Evolutionary conservation across 768 basidiomycete species (phyloP).

Genomic region (Lentinula sp.): DNA sequence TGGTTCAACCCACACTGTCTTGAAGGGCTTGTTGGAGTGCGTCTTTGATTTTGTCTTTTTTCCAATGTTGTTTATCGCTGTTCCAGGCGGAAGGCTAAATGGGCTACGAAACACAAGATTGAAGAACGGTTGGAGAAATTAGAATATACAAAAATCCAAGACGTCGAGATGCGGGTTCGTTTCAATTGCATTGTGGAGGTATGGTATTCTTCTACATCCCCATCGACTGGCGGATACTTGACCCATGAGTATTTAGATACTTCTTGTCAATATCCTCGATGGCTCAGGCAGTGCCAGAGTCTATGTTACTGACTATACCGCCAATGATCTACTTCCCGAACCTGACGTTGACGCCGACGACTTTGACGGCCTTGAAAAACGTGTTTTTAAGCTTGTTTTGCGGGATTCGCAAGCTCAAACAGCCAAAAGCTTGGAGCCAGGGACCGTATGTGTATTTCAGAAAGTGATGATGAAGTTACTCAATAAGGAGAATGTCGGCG

Average conservation of each 20-base stretch:
- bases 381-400: slow-evolving; percentile 46
- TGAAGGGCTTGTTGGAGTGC: slow-evolving; percentile 49
- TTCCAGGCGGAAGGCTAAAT: slow-evolving; percentile 45
- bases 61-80: not conserved
- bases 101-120: slow-evolving; percentile 24
- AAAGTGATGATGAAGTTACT: slow-evolving; percentile 44
- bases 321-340: slow-evolving; percentile 34
- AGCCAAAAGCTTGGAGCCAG: slow-evolving; percentile 29
- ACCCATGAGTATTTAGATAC: not conserved
- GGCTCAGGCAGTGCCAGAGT: slow-evolving; percentile 18
- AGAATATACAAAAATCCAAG: slow-evolving; percentile 40
- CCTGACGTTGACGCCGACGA: slow-evolving; percentile 25
- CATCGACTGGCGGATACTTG: not conserved
- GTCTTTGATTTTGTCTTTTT: slow-evolving; percentile 13
- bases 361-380: slow-evolving; percentile 40
- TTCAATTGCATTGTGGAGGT: slow-evolving; percentile 61
- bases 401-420: slow-evolving; percentile 39
- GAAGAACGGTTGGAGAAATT: slow-evolving; percentile 23
- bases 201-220: slow-evolving; percentile 1
- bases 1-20: slow-evolving; percentile 17
- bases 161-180: slow-evolving; percentile 34
- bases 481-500: slow-evolving; percentile 25
- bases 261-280: not conserved
- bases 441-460: slow-evolving; percentile 40
- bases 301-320: slow-evolving; percentile 64